Evolutionary conservation across 306 rosid genomes (phyloP), one percentile per base, ranked within the genome.

Genomic region (Lablab purpureus): DNA sequence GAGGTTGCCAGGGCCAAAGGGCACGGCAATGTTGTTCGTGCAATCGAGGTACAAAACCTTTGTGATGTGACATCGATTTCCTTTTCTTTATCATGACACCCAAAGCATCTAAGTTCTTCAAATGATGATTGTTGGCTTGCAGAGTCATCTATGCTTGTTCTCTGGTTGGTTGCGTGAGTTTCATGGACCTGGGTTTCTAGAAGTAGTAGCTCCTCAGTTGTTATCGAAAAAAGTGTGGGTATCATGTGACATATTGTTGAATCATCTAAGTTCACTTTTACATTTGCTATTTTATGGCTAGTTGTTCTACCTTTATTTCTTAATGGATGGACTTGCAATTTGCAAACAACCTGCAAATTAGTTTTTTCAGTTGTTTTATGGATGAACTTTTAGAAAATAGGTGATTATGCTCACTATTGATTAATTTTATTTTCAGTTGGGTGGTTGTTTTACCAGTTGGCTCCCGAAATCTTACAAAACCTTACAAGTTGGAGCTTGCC

Each of bases 401-500:
- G 47, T 69, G 25, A 49, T 83, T 23, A 63, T 80, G 60, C 54
- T 65, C 82, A 14, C 37, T 25, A 2, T 67, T 80, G 23, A 60
- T 83, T 75, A 47, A 63, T 82, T 80, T 58, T 76, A 34, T 83
- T 80, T 83, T 88, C 88, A 96, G 99, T 85, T 96, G 99, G 99
- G 97, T 74, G 81, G 98, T 88, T 66, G 76, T 96, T 80, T 81
- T 91, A 84, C 99, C 99, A 45, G 85, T 84, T 74, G 96, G 98
- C 73, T 83, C 91, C 28, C 93, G 92, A 18, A 87, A 75, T 40
- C 87, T 84, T 59, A 72, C 88, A 17, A 79, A 47, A 84, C 99
- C 99, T 82, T 90, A 51, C 88, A 96, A 93, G 94, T 83, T 96
- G 94, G 98, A 96, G 92, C 98, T 96, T 85, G 99, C 93, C 18